A percentile compares a stretch with the other conserved stretches of the same genome.
phyloP scores from a whole-genome alignment of 2,329 filamentous ascomycete species.

The Aspergillus uvarum region DNA sequence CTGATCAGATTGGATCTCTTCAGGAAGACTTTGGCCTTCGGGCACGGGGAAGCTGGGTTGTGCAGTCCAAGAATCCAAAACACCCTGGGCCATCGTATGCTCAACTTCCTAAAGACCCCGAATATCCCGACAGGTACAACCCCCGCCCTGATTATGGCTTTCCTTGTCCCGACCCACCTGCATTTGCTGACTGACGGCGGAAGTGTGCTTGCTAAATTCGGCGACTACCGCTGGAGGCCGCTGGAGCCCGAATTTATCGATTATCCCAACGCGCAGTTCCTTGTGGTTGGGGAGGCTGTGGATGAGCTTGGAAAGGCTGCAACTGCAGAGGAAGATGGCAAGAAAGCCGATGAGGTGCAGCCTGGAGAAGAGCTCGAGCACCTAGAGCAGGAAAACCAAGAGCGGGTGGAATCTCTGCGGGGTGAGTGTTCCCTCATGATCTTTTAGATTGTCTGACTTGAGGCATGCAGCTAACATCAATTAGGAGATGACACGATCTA shows the following conservation, averaged over 20 bases:
- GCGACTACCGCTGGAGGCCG: slow-evolving; percentile 70
- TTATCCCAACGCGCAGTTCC: slow-evolving; percentile 71
- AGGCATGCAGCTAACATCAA: slow-evolving; percentile 1
- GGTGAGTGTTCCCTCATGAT: slow-evolving; percentile 38
- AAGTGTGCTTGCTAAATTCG: slow-evolving; percentile 70
- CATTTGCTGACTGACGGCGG: background rate
- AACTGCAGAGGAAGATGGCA: slow-evolving; percentile 33
- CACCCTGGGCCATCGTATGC: slow-evolving; percentile 64
- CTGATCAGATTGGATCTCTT: slow-evolving; percentile 65
- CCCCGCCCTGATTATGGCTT: no score
- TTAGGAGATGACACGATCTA: slow-evolving; percentile 61
- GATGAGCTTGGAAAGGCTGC: slow-evolving; percentile 37
- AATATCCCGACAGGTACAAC: slow-evolving; percentile 69
- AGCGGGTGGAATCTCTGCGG: slow-evolving; percentile 61
- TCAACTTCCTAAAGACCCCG: slow-evolving; percentile 62
- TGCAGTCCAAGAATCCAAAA: slow-evolving; percentile 78
- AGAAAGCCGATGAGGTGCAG: slow-evolving; percentile 60
- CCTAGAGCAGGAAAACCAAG: slow-evolving; percentile 71
- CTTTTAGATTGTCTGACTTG: background rate
- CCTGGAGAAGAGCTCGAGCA: slow-evolving; percentile 71
- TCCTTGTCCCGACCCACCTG: background rate
- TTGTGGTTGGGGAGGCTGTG: slow-evolving; percentile 67
- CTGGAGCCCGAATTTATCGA: slow-evolving; percentile 72
- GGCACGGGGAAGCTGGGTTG: slow-evolving; percentile 71
- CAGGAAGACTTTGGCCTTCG: slow-evolving; percentile 73